Percentiles rank a stretch among this genome's conserved stretches.
Conservation (phyloP, 2,329 filamentous ascomycete species). For the Xylogone sp. region DNA sequence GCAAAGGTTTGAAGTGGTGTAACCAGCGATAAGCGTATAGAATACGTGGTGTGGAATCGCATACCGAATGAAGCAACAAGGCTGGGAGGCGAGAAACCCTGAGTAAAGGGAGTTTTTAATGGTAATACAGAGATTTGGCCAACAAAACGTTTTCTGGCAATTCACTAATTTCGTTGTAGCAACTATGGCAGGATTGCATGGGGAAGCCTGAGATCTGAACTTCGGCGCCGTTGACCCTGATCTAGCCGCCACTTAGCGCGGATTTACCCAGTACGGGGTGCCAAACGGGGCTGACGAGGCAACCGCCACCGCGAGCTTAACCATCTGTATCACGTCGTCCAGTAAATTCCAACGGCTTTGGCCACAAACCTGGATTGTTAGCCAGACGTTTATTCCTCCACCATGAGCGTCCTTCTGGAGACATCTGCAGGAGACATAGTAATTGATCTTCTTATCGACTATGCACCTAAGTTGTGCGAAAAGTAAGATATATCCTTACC, state of each 20-base stretch:
- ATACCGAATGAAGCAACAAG: not conserved
- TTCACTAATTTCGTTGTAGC: no score
- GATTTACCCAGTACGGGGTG: no score
- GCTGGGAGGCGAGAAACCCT: not conserved
- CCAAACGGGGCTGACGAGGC: not conserved
- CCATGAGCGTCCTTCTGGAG: conserved; percentile 91
- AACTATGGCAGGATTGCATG: not conserved
- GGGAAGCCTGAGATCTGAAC: not conserved
- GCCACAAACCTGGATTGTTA: not conserved
- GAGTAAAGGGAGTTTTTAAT: not conserved
- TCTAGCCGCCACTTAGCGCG: no score
- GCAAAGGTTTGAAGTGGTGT: not conserved
- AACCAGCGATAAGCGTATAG: no score
- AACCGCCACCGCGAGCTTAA: not conserved
- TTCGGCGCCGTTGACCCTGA: not conserved
- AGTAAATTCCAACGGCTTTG: not conserved
- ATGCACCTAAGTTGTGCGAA: conserved; percentile 87
- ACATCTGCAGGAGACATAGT: conserved; percentile 92
- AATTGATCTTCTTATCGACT: conserved; percentile 85
- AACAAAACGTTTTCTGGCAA: no score
- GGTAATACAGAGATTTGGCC: not conserved
- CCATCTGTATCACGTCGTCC: no score
- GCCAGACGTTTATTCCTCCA: conserved; percentile 2
- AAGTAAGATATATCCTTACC: conserved; percentile 62
- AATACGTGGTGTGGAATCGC: not conserved